A percentile compares a stretch with the other conserved stretches of the same genome.
phyloP scores from a whole-genome alignment of 176 grass and related monocot genomes.

The Zizania latifolia region DNA sequence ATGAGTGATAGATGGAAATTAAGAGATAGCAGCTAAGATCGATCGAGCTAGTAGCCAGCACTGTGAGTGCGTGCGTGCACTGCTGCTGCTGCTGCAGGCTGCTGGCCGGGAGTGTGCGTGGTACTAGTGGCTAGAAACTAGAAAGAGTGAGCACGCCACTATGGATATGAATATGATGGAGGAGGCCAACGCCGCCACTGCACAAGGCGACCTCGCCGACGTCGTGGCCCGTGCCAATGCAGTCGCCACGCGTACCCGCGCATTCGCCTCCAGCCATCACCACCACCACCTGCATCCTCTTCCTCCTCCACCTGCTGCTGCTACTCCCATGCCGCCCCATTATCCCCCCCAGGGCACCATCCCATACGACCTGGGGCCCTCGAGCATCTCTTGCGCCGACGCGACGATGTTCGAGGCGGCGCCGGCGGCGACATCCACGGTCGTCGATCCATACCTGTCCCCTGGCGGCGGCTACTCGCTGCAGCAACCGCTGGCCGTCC shows the following conservation, averaged over 20 bases:
- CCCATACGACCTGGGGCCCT: constrained; percentile 7
- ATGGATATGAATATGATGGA: constrained; percentile 40
- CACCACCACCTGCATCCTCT: too few relatives aligned
- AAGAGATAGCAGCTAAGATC: not conserved
- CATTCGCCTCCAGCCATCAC: too few relatives aligned
- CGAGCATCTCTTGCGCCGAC: constrained; percentile 1
- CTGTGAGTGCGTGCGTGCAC: not conserved
- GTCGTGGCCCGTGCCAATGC: constrained; percentile 41
- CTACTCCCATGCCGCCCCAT: constrained; percentile 1
- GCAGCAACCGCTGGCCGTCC: not conserved
- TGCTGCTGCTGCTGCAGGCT: constrained; percentile 1
- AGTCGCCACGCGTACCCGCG: too few relatives aligned
- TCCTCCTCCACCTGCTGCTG: not conserved
- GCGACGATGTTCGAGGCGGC: not conserved
- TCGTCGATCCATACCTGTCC: constrained; percentile 13
- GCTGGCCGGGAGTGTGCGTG: too few relatives aligned
- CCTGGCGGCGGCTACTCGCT: not conserved
- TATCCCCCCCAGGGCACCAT: not conserved
- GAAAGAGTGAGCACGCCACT: constrained; percentile 23
- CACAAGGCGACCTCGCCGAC: constrained; percentile 51
- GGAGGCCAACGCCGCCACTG: constrained; percentile 15
- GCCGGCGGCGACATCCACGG: not conserved
- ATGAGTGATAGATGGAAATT: too few relatives aligned
- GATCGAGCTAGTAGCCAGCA: too few relatives aligned
- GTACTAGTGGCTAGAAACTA: not conserved